Base-by-base conservation (phyloP, 2,329 filamentous ascomycete genomes). In the Teratosphaeria epicoccoides region DNA sequence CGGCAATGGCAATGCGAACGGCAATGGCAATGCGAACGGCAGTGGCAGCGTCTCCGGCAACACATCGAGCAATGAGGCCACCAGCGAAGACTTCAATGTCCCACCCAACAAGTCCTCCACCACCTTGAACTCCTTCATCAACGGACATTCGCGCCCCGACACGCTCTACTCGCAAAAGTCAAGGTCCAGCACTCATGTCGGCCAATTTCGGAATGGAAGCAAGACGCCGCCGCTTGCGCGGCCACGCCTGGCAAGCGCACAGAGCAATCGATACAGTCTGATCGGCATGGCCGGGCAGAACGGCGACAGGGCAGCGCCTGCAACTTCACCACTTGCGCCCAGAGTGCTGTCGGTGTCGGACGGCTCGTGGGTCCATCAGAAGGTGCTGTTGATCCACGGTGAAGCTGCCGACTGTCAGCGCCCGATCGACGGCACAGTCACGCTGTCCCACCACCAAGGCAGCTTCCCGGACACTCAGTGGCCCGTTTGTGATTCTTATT, bases 341-440 rank as follows among this genome's bases (percentile, higher is more conserved):
- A 81, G 82, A 60, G 80, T 96, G 37, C 73, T 84, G 43, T 95
- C 90, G 28, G 75, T 95, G 37, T 76, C 81, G 9, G 88, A 95
- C 58, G 87, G 85, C 59, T 83, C 87, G 53, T 95, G 88, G 86
- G 89, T 94, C 20, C 88, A 95, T 65, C 89, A 96, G 73, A 96
- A 95, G 67, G 80, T 94, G 7, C 76, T 96, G 20, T 78, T 93
- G 23, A 76, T 96, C 46, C 82, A 84, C 61, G 91, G 91, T 48
- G 83, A 86, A 47, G 84, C 95, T 59, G 88, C 86, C 53, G 87
- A 95, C 57, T 74, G 82, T 4, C 76, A 82, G 49, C 80, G 81
- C 64, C 74, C 81, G 49, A 70, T 94, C 54, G 88, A 95, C 64
- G 93, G 93, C 58, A 85, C 73, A 25, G 64, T 97, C 48, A 88